phyloP scores from a whole-genome alignment of 306 rosid species.

The Begonia peltatifolia region DNA sequence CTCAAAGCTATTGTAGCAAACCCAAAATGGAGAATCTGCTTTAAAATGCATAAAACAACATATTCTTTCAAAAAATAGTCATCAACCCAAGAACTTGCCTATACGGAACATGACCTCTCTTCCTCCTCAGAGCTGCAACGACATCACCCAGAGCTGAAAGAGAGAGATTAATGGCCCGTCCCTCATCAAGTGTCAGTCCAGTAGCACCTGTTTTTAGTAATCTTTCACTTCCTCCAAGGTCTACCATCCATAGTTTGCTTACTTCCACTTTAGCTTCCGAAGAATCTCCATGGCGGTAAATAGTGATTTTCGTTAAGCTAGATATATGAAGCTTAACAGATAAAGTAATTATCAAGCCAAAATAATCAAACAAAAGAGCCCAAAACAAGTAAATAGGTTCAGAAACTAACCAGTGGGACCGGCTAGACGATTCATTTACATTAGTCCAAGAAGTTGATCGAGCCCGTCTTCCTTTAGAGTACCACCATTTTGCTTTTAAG shows the following conservation, averaged over 20 bases:
- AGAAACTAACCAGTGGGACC: constrained; percentile 92
- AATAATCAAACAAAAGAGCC: constrained; percentile 30
- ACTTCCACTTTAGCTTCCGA: constrained; percentile 35
- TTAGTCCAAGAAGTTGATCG: constrained; percentile 91
- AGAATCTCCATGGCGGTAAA: constrained; percentile 50
- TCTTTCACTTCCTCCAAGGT: constrained; percentile 95
- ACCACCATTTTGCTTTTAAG: constrained; percentile 85
- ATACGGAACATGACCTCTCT: constrained; percentile 82
- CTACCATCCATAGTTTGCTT: constrained; percentile 95
- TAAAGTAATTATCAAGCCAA: constrained; percentile 75
- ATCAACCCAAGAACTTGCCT: constrained; percentile 33
- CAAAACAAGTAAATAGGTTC: constrained; percentile 22
- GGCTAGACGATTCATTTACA: constrained; percentile 89
- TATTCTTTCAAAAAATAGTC: too few species aligned
- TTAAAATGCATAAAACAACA: too few species aligned
- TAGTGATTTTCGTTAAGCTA: constrained; percentile 90
- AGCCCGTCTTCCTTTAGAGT: constrained; percentile 58
- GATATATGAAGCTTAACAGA: constrained; percentile 93
- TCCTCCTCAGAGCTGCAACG: constrained; percentile 79
- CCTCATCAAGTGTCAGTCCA: constrained; percentile 87
- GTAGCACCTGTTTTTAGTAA: constrained; percentile 83
- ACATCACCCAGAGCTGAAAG: constrained; percentile 96
- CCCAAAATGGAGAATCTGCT: too few species aligned
- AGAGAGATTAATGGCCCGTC: constrained; percentile 93
- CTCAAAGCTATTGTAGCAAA: too few species aligned